Base-by-base conservation (phyloP, 129 eudicot genomes). In the Helianthus tuberosus region DNA sequence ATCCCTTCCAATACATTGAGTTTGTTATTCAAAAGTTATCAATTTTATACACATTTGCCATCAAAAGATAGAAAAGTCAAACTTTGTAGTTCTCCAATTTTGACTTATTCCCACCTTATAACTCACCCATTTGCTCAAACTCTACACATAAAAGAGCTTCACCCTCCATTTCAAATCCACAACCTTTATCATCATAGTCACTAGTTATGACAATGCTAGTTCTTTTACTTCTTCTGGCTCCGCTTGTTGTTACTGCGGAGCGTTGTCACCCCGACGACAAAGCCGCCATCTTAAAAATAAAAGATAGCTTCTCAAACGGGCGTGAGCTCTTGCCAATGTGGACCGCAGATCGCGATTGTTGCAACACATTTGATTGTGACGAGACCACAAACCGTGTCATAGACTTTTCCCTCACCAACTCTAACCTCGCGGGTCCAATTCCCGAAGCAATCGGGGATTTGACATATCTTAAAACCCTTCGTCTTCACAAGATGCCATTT, bases 231-330 rank as follows among this genome's bases (percentile, higher is more conserved):
- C 71, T 82, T 35, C 6, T 78, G 15, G 71, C 80, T 15, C 51
- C 76, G 3, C 39, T 49, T 4, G 53, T 73, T 15, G 64, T 48
- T 29, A 0, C 55, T 5, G 43, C 82, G 0, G 77, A 77, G 46
- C 83, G 64, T 16, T 84, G 89, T 55, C 83, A 87, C 39, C 87
- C 93, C 3, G 66, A 77, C 4, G 93, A 88, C 78, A 69, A 80
- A 71, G 48, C 80, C 6, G 85, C 93, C 62, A 78, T 85, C 15
- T 47, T 82, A 4, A 72, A 66, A 25, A 58, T 88, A 74, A 85
- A 85, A 73, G 53, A 59, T 10, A 79, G 85, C 75, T 88, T 87
- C 75, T 59, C 84, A 4, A 82, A 84, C 25, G 76, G 81, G 16
- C 79, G 82, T 11, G 41, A 82, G 12, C 82, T 75, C 5, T 64